Evolutionary conservation across 78 protist genomes (phyloP).

Genomic region (Diacronema lutheri): DNA sequence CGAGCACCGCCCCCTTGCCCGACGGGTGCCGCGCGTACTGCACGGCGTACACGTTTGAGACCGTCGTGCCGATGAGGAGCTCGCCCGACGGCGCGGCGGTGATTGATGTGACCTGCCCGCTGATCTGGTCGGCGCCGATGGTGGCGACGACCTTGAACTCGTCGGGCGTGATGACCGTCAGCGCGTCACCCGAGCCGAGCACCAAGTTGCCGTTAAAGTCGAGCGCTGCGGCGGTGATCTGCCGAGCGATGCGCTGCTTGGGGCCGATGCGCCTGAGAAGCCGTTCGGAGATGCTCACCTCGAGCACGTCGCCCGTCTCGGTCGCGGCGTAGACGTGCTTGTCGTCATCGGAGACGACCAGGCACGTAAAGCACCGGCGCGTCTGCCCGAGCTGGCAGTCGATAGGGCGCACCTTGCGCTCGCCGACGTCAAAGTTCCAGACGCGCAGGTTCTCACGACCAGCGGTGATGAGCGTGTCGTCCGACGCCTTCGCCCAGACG

Average conservation of each 20-base stretch:
- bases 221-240: neutral
- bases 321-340: constrained; percentile 46
- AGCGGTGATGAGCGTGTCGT: constrained; percentile 43
- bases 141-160: neutral
- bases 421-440: constrained; percentile 54
- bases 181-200: constrained; percentile 59
- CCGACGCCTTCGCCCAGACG: constrained; percentile 3
- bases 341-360: constrained; percentile 35
- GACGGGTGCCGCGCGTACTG: no score
- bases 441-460: constrained; percentile 41
- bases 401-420: constrained; percentile 48
- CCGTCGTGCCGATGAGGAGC: constrained; percentile 21
- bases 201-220: constrained; percentile 21
- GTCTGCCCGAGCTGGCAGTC: constrained; percentile 39
- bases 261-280: constrained; percentile 40
- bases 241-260: neutral
- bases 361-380: constrained; percentile 1
- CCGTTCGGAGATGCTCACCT: neutral
- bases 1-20: constrained; percentile 15
- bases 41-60: constrained; percentile 8
- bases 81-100: neutral
- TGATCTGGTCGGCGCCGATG: neutral
- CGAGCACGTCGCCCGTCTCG: constrained; percentile 61
- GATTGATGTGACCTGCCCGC: neutral
- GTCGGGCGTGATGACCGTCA: constrained; percentile 19